These are phyloP conservation scores for Talaromyces pinophilus DNA, from an alignment of 2,329 filamentous ascomycete genomes.

Conservation along the genomic window DNA sequence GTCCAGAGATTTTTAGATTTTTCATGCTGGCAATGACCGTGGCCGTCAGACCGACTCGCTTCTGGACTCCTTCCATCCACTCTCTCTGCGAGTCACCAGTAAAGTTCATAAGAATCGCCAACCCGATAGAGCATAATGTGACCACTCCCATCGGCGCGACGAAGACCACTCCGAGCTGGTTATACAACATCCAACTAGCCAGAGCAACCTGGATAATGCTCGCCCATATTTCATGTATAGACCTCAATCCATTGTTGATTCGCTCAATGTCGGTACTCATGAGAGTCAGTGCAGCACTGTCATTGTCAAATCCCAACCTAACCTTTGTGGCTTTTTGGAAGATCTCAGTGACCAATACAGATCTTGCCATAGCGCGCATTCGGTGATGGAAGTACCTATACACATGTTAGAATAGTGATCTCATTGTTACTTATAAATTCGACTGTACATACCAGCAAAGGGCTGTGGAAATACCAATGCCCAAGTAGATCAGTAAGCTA, in stretches of 20 bases:
- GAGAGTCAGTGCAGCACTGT: constrained; percentile 43
- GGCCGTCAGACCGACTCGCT: constrained; percentile 12
- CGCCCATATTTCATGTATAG: constrained; percentile 50
- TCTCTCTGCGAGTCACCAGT: constrained; percentile 26
- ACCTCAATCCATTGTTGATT: constrained; percentile 44
- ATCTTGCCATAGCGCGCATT: constrained; percentile 15
- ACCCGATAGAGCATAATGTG: constrained; percentile 26
- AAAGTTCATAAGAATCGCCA: constrained; percentile 29
- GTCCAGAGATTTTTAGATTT: constrained; percentile 54
- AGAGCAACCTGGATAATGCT: constrained; percentile 48
- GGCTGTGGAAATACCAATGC: constrained; percentile 43
- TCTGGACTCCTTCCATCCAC: constrained; percentile 19
- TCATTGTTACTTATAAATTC: background rate
- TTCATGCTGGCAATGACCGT: constrained; percentile 54
- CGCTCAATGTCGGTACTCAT: constrained; percentile 52
- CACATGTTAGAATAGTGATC: background rate
- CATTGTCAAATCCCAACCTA: constrained; percentile 37
- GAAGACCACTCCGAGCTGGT: constrained; percentile 46
- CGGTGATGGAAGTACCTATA: constrained; percentile 15
- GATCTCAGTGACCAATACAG: constrained; percentile 21
- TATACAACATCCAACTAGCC: constrained; percentile 47
- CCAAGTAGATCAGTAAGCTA: constrained; percentile 46
- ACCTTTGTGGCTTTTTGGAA: constrained; percentile 28
- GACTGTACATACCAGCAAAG: constrained; percentile 40
- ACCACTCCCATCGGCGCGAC: constrained; percentile 41